These are phyloP conservation scores for Lodderomyces oxycetoniae DNA, from an alignment of 1,139 yeast genomes.

Conservation along the genomic window DNA sequence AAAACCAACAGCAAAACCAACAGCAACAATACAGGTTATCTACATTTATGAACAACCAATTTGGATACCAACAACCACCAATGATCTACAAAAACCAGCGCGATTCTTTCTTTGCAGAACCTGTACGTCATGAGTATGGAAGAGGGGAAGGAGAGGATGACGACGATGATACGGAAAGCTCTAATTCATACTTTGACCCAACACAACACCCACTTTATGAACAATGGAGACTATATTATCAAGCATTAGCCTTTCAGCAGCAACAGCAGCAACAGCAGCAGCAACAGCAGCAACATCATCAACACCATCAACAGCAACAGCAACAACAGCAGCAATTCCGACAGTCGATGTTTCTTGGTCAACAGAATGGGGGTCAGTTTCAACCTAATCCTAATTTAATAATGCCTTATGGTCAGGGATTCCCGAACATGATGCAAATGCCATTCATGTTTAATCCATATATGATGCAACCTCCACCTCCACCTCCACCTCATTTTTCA, in stretches of 20 bases:
- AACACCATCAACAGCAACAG: slow-evolving; percentile 8
- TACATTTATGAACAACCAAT: no score
- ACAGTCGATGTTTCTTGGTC: background rate
- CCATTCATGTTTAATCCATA: no score
- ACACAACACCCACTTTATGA: slow-evolving; percentile 23
- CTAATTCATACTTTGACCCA: slow-evolving; percentile 12
- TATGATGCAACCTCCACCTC: slow-evolving; percentile 1
- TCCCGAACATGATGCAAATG: slow-evolving; percentile 1
- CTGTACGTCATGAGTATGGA: slow-evolving; percentile 5
- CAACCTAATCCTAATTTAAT: background rate
- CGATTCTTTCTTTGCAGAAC: slow-evolving; percentile 5
- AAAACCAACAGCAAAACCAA: no score
- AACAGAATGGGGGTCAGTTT: background rate
- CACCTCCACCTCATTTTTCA: background rate
- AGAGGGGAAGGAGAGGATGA: slow-evolving; percentile 7
- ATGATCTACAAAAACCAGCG: background rate
- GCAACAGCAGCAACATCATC: slow-evolving; percentile 9
- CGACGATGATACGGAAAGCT: slow-evolving; percentile 14
- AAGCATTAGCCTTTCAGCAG: slow-evolving; percentile 23
- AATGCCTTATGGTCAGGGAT: no score
- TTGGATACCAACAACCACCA: slow-evolving; percentile 6
- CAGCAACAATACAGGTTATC: no score
- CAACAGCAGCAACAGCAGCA: slow-evolving; percentile 24
- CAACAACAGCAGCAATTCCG: slow-evolving; percentile 3
- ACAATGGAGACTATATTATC: slow-evolving; percentile 29